Percentiles rank a stretch among this genome's conserved stretches.
phyloP scores from a whole-genome alignment of 495 filamentous ascomycete species.

The Jackrogersella multiformis region DNA sequence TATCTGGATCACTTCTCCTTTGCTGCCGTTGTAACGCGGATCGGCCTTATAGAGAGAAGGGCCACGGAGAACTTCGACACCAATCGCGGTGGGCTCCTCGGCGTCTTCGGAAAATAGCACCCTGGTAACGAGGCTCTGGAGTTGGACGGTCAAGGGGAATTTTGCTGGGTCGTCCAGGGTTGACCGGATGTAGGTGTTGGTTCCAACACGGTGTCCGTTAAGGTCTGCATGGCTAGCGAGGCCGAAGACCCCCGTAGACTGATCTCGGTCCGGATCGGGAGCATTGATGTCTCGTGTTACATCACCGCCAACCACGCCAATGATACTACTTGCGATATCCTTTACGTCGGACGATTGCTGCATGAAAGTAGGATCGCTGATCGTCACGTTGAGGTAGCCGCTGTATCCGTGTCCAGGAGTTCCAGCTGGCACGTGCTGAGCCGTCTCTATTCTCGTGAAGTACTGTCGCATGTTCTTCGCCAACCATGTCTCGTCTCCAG shows the following conservation, averaged over 20 bases:
- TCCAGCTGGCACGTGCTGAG: slow-evolving; percentile 50
- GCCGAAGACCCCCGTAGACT: slow-evolving; percentile 54
- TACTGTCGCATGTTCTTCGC: slow-evolving; percentile 58
- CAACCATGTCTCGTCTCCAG: slow-evolving; percentile 56
- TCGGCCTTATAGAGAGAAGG: slow-evolving; percentile 55
- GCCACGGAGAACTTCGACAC: slow-evolving; percentile 57
- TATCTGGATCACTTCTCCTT: slow-evolving; percentile 44
- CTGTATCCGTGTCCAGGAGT: slow-evolving; percentile 56
- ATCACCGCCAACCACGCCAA: slow-evolving; percentile 50
- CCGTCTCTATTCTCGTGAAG: slow-evolving; percentile 55
- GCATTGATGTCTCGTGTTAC: slow-evolving; percentile 54
- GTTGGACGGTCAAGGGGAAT: slow-evolving; percentile 56
- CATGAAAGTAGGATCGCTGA: slow-evolving; percentile 46
- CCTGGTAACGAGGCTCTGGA: slow-evolving; percentile 58
- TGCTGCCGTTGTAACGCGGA: slow-evolving; percentile 50
- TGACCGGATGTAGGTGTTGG: slow-evolving; percentile 56
- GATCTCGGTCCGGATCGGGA: slow-evolving; percentile 48
- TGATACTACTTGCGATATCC: slow-evolving; percentile 45
- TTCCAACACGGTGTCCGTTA: slow-evolving; percentile 52
- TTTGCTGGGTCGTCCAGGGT: slow-evolving; percentile 57
- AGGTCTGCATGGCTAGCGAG: slow-evolving; percentile 53
- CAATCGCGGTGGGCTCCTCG: slow-evolving; percentile 51
- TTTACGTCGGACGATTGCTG: slow-evolving; percentile 39
- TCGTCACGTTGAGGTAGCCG: slow-evolving; percentile 55
- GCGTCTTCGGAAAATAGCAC: slow-evolving; percentile 51